phyloP scores from a whole-genome alignment of 441 rosid genomes.

The Corymbia citriodora region DNA sequence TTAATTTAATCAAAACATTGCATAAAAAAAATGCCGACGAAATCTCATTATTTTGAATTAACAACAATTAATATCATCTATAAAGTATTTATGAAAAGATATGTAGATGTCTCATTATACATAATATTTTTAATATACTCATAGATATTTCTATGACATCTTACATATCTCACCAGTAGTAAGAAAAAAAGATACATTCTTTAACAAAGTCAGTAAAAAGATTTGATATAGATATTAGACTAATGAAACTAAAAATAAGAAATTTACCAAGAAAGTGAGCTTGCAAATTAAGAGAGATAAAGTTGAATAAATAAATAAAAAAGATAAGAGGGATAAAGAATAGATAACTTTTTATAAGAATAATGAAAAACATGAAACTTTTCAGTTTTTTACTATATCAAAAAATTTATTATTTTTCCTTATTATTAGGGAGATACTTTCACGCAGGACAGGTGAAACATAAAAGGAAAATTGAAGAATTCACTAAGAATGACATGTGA shows the following conservation, averaged over 20 bases:
- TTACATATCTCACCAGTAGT: neutral
- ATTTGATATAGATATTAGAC: neutral
- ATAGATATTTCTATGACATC: neutral
- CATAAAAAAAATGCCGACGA: neutral
- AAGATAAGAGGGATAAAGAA: no score
- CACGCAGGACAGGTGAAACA: neutral
- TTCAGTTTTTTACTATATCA: neutral
- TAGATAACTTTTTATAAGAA: neutral
- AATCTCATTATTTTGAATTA: neutral
- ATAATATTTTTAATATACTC: no score
- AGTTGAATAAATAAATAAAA: no score
- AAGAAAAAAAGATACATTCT: neutral
- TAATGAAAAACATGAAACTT: neutral
- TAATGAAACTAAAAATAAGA: neutral
- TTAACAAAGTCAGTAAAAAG: no score
- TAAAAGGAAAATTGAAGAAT: neutral
- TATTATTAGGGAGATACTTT: neutral
- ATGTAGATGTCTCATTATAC: no score
- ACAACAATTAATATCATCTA: neutral
- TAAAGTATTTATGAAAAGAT: neutral
- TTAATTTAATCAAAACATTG: no score
- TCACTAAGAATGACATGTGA: neutral
- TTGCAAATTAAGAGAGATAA: neutral
- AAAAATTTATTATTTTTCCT: no score
- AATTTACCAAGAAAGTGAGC: no score